Conservation (phyloP, 106 monocot species). For the Cymbidium sinense region DNA sequence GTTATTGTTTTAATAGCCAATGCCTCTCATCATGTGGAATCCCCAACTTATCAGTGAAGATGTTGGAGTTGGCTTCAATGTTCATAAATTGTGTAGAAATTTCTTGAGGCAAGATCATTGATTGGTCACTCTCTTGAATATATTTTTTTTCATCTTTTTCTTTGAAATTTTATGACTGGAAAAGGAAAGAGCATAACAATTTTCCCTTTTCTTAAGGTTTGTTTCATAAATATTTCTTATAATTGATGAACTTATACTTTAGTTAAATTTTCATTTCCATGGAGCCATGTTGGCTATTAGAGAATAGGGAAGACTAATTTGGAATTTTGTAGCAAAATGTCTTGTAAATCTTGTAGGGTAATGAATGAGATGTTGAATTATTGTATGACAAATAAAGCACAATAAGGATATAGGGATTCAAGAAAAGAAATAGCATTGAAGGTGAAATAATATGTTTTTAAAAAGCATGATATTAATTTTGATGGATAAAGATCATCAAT, state of each 20-base stretch:
- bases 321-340: neutral
- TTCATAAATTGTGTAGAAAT: slow-evolving; percentile 64
- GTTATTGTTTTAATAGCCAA: slow-evolving; percentile 53
- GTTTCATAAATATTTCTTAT: neutral
- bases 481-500: too few species aligned
- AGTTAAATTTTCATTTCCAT: neutral
- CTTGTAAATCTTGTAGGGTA: neutral
- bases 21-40: slow-evolving; percentile 98
- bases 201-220: neutral
- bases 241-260: neutral
- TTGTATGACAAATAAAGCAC: too few species aligned
- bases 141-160: neutral
- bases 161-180: neutral
- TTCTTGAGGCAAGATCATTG: slow-evolving; percentile 64
- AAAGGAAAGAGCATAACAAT: neutral
- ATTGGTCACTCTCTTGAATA: neutral
- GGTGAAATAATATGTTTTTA: too few species aligned
- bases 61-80: slow-evolving; percentile 99
- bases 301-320: too few species aligned
- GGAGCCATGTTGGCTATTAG: too few species aligned
- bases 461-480: too few species aligned
- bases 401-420: too few species aligned
- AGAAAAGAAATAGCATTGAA: too few species aligned
- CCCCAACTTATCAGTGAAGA: slow-evolving; percentile 92
- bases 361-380: too few species aligned